These are phyloP conservation scores for Leishmania aethiopica DNA, from an alignment of 208 protist genomes.

Conservation along the genomic window DNA sequence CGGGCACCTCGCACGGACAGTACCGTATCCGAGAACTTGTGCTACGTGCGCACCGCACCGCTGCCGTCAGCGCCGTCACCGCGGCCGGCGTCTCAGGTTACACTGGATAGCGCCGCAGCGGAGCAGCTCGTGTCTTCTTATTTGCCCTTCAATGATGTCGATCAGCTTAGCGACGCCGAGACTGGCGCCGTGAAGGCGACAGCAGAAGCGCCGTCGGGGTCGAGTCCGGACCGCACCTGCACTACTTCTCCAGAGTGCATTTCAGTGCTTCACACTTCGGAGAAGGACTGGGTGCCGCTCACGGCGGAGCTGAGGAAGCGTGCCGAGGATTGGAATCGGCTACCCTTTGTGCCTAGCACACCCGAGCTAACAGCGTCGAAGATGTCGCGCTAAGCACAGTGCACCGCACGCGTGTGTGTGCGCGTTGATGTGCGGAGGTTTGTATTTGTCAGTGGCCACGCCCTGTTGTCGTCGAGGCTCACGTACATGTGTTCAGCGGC, in stretches of 20 bases:
- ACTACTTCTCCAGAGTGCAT: constrained; percentile 8
- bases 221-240: not conserved
- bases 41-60: constrained; percentile 13
- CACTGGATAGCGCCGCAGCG: constrained; percentile 8
- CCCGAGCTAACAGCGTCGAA: constrained; percentile 10
- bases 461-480: not conserved
- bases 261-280: not conserved
- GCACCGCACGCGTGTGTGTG: not conserved
- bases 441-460: not conserved
- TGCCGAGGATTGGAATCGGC: not conserved
- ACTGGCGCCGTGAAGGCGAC: not conserved
- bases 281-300: constrained; percentile 16
- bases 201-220: not conserved
- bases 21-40: not conserved
- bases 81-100: not conserved
- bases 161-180: not conserved
- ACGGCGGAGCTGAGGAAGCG: constrained; percentile 8
- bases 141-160: constrained; percentile 23
- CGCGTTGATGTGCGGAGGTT: not conserved
- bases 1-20: not conserved
- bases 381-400: not conserved
- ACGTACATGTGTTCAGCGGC: not conserved
- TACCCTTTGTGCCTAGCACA: not conserved
- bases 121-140: constrained; percentile 25
- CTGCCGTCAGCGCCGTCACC: constrained; percentile 5